These are phyloP conservation scores for Ramalina intermedia DNA, from an alignment of 495 filamentous ascomycete genomes.

Conservation along the genomic window DNA sequence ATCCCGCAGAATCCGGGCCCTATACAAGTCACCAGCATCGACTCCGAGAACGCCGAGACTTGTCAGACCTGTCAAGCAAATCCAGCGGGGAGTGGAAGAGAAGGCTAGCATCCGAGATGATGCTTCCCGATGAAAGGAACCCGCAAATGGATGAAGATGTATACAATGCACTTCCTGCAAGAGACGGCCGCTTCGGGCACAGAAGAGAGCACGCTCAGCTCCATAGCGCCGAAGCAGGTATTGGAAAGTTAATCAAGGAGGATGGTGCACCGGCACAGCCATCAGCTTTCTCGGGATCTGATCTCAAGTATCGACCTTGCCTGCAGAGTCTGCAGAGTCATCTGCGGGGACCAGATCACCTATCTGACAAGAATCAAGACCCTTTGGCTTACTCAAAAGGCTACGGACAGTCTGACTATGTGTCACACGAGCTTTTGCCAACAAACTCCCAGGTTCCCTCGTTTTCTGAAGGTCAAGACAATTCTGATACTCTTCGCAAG, in stretches of 20 bases:
- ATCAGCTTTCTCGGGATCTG: too few species aligned
- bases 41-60: background rate
- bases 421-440: background rate
- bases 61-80: background rate
- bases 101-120: constrained; percentile 11
- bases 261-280: too few species aligned
- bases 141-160: background rate
- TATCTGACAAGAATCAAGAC: too few species aligned
- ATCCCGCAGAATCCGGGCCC: background rate
- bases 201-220: constrained; percentile 13
- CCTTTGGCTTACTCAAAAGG: too few species aligned
- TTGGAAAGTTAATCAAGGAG: background rate
- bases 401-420: too few species aligned
- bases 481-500: too few species aligned
- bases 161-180: background rate
- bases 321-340: too few species aligned
- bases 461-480: too few species aligned
- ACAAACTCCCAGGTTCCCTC: background rate
- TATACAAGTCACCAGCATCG: background rate
- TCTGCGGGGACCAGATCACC: too few species aligned
- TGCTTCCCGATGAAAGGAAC: constrained; percentile 1
- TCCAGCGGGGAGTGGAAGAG: constrained; percentile 12
- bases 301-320: too few species aligned
- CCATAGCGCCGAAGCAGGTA: constrained; percentile 3
- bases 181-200: constrained; percentile 3